Base-by-base conservation (phyloP, 345 rosid species). In the Bruguiera parviflora region DNA sequence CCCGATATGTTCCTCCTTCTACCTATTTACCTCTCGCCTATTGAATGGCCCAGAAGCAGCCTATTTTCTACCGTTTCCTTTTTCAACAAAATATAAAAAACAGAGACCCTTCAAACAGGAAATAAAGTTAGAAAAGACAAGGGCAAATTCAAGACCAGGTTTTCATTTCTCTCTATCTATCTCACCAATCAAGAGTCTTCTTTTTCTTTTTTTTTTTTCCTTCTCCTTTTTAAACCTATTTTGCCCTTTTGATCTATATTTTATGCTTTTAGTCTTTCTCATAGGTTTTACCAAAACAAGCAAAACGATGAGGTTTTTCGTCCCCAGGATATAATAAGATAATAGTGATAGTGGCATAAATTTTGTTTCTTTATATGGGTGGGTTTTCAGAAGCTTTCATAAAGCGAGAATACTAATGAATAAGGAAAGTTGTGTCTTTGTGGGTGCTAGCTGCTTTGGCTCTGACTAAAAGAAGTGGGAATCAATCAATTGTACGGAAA, bases 201-300 rank as follows among this genome's bases (percentile, higher is more conserved):
- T 1, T 37, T 37, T 28, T 0, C 32, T 13, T 1, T 15, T 3
- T 1, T 37, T 1, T 37, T 37, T 28, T 0, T 43, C 6, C 0
- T 15, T 3, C 16, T 33, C 37, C 3, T 5, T 19, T 22, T 16
- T 19, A 3, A 8, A n/a, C 6, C 58, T 35, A 8, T 4, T 18
- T 27, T 31, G 1, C 22, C 1, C 2, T 70, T 72, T 29, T 60
- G 71, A 53, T 60, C 59, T 73, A 6, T 68, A 60, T 71, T 64
- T 71, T 60, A 71, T 64, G 63, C 76, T 74, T 76, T 67, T 61
- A 66, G 77, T 68, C 28, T 28, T 63, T 32, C 39, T 56, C 53
- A 27, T 71, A 63, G 73, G 51, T 51, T 77, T 81, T 83, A 77
- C 89, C 86, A 77, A 77, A 83, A 81, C 64, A 71, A 80, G 87